Evolutionary conservation across 2,329 filamentous ascomycete species (phyloP), one percentile per base, ranked within the genome.

Genomic region (Dothistroma pini): DNA sequence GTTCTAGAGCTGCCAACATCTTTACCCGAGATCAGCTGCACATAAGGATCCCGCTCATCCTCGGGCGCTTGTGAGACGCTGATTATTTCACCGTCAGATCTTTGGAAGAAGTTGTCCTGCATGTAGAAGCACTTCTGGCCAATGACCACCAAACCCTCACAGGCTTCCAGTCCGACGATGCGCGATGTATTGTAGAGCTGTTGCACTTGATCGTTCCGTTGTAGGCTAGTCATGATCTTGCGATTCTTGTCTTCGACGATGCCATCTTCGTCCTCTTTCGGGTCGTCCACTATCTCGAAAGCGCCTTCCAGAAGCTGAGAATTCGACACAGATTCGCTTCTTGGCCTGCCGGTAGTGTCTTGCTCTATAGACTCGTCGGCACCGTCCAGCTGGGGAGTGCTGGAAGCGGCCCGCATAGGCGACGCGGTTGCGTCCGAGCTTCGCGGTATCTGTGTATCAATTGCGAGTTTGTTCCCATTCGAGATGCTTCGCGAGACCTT

Each of bases 51-150:
- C 22, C 95, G 88, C 76, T 99, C 96, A 67, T 97, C 93, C 0
- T 84, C 80, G 0, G 93, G 92, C 1, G 95, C 96, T 75, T 97
- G 92, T 86, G 90, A 93, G 9, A 96, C 93, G 70, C 96, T 93
- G 61, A 99, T 91, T 71, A 99, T 97, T 74, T 99, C 96, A 12
- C 93, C 93, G 71, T 97, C 95, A 1, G 90, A 88, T 65, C 93
- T 87, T 72, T 97, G 93, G 74, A 99, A 97, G 71, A 96, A 93
- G 68, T 95, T 93, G 76, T 99, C 95, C 76, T 97, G 89, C 67
- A 99, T 88, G 72, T 99, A 99, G 16, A 99, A 83, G 53, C 87
- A 89, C 68, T 93, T 89, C 75, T 96, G 96, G 19, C 95, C 95
- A 47, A 97, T 83, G 58, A 99, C 96, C 35, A 99, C 80, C 48